Evolutionary conservation across 371 early-diverging fungal genomes (phyloP).

Genomic region (Phascolomyces articulosus): DNA sequence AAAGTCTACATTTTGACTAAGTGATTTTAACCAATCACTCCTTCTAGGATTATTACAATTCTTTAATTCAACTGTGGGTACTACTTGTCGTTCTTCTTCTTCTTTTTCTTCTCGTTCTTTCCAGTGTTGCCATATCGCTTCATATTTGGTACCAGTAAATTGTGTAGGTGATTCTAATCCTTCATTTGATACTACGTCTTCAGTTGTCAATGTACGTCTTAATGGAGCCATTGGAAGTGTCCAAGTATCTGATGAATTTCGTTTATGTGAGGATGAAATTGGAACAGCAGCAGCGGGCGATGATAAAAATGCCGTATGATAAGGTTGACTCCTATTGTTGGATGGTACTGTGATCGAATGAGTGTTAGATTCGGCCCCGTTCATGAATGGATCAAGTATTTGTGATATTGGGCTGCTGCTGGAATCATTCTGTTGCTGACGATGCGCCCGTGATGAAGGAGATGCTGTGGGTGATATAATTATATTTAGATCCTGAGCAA

Average conservation of each 20-base stretch:
- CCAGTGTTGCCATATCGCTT: conserved; percentile 10
- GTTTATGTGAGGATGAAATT: neutral
- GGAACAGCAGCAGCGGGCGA: neutral
- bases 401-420: neutral
- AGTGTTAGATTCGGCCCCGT: neutral
- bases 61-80: neutral
- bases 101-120: conserved; percentile 8
- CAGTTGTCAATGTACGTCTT: conserved; percentile 1
- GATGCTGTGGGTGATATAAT: neutral
- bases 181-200: neutral
- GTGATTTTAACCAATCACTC: neutral
- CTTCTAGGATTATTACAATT: neutral
- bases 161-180: neutral
- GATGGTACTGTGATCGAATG: neutral
- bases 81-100: neutral
- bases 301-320: neutral
- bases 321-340: too few relatives aligned
- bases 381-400: too few relatives aligned
- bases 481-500: conserved; percentile 3
- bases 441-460: neutral
- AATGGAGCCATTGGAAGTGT: neutral
- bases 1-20: conserved; percentile 1
- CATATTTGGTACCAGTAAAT: conserved; percentile 7
- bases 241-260: neutral
- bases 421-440: neutral